Evolutionary conservation across 78 protist species (phyloP), one percentile per base, ranked within the genome.

Genomic region (Guillardia theta): DNA sequence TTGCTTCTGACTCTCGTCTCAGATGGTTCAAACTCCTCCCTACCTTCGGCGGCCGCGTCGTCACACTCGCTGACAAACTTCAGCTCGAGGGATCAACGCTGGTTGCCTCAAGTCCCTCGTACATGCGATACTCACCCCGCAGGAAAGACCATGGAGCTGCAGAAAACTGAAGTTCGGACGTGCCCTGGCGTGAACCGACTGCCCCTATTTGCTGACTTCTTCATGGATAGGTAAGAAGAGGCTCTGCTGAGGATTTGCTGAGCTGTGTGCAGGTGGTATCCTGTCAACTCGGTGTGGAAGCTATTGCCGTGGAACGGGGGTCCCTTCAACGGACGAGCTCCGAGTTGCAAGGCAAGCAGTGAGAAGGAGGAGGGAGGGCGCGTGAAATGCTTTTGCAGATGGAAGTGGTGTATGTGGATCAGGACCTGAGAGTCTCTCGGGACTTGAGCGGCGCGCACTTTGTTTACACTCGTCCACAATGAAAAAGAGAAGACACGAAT

Each of bases 241-340:
- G n/a, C n/a, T n/a, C n/a, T n/a, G n/a, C n/a, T n/a, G n/a, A n/a
- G n/a, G n/a, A n/a, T n/a, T n/a, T n/a, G n/a, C n/a, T n/a, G n/a
- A n/a, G n/a, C n/a, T n/a, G n/a, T n/a, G n/a, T n/a, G n/a, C n/a
- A n/a, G n/a, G 45, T 70, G 83, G 83, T 70, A 70, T 43, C 83
- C 83, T 24, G 83, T 70, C 83, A 70, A 70, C 41, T 24, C 83
- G 6, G 83, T 70, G 36, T 70, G 83, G 83, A 70, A 70, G 83
- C 83, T 70, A 15, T 43, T 70, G 9, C 83, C 83, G 0, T 70
- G 83, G 83, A 70, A 70, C 83, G 83, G 83, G 36, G 83, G 83
- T 43, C 83, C 83, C 0, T 70, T 70, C 83, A 24, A 70, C 41
- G 83, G 83, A 36, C 83, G 83, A 36, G 83, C 83, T 33, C 83